Evolutionary conservation across 2,329 filamentous ascomycete species (phyloP).

Genomic region (Arthrocladium fulminans): DNA sequence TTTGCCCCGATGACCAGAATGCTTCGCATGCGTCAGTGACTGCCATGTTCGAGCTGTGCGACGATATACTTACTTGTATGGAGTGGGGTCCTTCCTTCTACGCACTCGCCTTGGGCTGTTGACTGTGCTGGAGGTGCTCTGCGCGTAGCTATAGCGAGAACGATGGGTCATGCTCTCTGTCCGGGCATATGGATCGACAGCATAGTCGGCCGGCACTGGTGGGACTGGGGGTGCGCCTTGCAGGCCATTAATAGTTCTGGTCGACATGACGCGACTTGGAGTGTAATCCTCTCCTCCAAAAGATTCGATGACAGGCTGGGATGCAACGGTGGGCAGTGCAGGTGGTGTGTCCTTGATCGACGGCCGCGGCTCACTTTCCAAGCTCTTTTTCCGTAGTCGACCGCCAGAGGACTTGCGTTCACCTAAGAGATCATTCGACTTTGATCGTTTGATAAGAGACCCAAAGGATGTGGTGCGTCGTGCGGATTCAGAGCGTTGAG

Average conservation of each 20-base stretch:
- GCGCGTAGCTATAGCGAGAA: conserved; percentile 91
- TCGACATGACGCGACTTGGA: conserved; percentile 8
- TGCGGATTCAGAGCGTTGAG: neutral
- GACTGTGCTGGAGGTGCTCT: conserved; percentile 79
- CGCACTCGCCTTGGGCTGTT: conserved; percentile 88
- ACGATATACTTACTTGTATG: conserved; percentile 81
- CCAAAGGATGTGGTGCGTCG: conserved; percentile 9
- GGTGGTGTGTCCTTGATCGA: conserved; percentile 15
- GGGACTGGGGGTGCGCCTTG: conserved; percentile 16
- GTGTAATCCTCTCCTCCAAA: conserved; percentile 21
- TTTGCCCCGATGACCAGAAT: conserved; percentile 83
- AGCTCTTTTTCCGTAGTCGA: conserved; percentile 19
- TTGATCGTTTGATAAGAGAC: conserved; percentile 9
- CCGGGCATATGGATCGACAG: conserved; percentile 63
- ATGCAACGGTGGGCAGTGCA: conserved; percentile 13
- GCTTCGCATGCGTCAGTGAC: conserved; percentile 39
- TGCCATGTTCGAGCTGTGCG: neutral
- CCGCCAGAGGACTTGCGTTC: conserved; percentile 17
- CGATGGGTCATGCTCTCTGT: conserved; percentile 95
- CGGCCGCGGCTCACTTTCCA: conserved; percentile 8
- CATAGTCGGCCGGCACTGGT: conserved; percentile 17
- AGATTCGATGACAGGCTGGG: conserved; percentile 19
- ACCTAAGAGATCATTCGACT: conserved; percentile 12
- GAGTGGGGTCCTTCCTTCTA: conserved; percentile 91
- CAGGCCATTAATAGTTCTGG: conserved; percentile 12